These are phyloP conservation scores for Neonectria magnoliae DNA, from an alignment of 2,329 filamentous ascomycete genomes.

Conservation along the genomic window DNA sequence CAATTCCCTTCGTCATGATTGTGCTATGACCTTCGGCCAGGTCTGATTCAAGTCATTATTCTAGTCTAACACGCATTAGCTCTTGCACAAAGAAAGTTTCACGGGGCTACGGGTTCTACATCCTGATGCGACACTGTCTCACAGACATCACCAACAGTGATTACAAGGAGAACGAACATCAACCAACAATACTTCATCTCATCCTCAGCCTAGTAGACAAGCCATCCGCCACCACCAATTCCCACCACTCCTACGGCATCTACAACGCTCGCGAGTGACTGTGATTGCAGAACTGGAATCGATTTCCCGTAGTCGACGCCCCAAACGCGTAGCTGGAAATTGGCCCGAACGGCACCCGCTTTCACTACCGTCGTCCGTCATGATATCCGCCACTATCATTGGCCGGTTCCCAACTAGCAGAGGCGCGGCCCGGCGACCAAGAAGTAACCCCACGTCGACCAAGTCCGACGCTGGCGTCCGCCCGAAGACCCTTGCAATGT, in stretches of 20 bases:
- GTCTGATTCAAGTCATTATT: background rate
- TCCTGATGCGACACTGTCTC: slow-evolving; percentile 1
- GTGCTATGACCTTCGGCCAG: slow-evolving; percentile 2
- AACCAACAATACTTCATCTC: slow-evolving; percentile 12
- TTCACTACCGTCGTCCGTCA: slow-evolving; percentile 23
- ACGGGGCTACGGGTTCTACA: slow-evolving; percentile 2
- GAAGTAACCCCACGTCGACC: slow-evolving; percentile 16
- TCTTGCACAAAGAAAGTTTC: slow-evolving; percentile 22
- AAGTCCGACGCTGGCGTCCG: background rate
- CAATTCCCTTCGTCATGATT: background rate
- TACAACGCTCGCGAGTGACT: slow-evolving; percentile 26
- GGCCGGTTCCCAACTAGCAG: slow-evolving; percentile 28
- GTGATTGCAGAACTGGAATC: slow-evolving; percentile 23
- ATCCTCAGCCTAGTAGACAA: background rate
- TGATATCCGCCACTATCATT: slow-evolving; percentile 26
- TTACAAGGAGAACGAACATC: background rate
- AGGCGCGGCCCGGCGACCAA: slow-evolving; percentile 32
- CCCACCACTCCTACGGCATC: background rate
- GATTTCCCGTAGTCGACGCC: slow-evolving; percentile 24
- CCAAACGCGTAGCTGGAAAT: slow-evolving; percentile 24
- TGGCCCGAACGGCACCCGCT: slow-evolving; percentile 20
- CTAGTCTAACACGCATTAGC: background rate
- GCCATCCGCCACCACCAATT: slow-evolving; percentile 12
- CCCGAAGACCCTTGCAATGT: slow-evolving; percentile 7
- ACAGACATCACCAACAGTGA: slow-evolving; percentile 13